Evolutionary conservation across 805 yeast species (phyloP).

Genomic region (Priceomyces melissophilus): DNA sequence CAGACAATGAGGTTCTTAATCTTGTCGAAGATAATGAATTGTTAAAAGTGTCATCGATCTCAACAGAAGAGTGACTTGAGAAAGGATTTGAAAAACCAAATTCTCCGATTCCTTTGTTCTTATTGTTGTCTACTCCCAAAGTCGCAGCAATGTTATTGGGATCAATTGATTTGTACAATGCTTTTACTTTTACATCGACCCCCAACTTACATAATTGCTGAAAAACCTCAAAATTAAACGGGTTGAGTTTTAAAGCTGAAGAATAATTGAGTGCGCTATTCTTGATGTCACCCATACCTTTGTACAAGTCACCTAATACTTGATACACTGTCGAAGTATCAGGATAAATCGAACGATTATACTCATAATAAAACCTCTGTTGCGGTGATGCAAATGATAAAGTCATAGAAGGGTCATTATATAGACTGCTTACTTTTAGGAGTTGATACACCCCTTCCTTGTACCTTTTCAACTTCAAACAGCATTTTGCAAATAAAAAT

Average conservation of each 20-base stretch:
- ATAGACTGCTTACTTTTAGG: conserved; percentile 26
- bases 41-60: conserved; percentile 19
- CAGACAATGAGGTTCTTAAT: conserved; percentile 26
- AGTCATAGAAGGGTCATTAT: conserved; percentile 17
- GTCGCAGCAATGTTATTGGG: conserved; percentile 1
- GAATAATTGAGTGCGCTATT: conserved; percentile 67
- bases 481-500: conserved; percentile 68
- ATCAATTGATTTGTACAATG: conserved; percentile 40
- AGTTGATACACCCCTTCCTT: conserved; percentile 59
- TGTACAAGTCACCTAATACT: conserved; percentile 67
- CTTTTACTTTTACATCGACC: conserved; percentile 59
- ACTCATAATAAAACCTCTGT: conserved; percentile 35
- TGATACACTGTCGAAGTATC: conserved; percentile 68
- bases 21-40: conserved; percentile 30
- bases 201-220: conserved; percentile 72
- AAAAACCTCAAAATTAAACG: conserved; percentile 83
- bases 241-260: conserved; percentile 68
- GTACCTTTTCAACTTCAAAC: conserved; percentile 51
- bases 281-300: conserved; percentile 54
- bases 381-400: conserved; percentile 15
- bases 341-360: conserved; percentile 44
- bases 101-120: conserved; percentile 1
- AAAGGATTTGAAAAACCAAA: conserved; percentile 25
- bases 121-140: conserved; percentile 2
- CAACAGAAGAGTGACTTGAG: conserved; percentile 1